Conservation (phyloP, 805 yeast species). For the Kregervanrija delftensis region DNA sequence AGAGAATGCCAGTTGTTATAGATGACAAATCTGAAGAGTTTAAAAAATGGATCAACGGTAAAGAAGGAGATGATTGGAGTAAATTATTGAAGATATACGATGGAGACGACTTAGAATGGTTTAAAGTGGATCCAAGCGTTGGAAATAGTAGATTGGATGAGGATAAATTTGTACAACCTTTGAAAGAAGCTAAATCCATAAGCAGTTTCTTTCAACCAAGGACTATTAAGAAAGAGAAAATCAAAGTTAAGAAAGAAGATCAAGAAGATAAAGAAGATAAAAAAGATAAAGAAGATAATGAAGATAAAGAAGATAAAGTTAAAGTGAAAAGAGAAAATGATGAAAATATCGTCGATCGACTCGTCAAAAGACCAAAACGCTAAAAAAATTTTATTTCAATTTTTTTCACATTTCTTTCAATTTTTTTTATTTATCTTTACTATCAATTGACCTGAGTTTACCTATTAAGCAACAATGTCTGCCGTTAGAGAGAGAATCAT, state of each 20-base stretch:
- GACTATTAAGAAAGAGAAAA: too few relatives aligned
- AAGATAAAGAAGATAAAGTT: not conserved
- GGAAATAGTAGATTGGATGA: conserved; percentile 53
- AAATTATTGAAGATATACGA: conserved; percentile 33
- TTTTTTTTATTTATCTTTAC: not conserved
- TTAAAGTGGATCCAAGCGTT: conserved; percentile 53
- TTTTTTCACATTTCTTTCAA: not conserved
- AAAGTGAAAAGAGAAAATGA: not conserved
- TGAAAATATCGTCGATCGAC: not conserved
- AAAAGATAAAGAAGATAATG: not conserved
- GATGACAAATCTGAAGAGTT: conserved; percentile 53
- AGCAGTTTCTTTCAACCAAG: too few relatives aligned
- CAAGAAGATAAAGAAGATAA: not conserved
- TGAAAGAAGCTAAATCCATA: conserved; percentile 2
- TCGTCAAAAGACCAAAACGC: not conserved
- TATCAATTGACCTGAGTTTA: not conserved
- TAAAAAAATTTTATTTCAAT: not conserved
- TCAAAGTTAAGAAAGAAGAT: not conserved
- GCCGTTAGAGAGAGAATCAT: conserved; percentile 59
- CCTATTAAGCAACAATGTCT: conserved; percentile 49
- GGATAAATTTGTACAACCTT: conserved; percentile 27
- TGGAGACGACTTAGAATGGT: conserved; percentile 36
- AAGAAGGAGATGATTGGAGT: conserved; percentile 35
- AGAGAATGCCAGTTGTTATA: conserved; percentile 70
- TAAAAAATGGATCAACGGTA: conserved; percentile 51